phyloP scores from a whole-genome alignment of 345 rosid genomes.

The Gossypium stocksii region DNA sequence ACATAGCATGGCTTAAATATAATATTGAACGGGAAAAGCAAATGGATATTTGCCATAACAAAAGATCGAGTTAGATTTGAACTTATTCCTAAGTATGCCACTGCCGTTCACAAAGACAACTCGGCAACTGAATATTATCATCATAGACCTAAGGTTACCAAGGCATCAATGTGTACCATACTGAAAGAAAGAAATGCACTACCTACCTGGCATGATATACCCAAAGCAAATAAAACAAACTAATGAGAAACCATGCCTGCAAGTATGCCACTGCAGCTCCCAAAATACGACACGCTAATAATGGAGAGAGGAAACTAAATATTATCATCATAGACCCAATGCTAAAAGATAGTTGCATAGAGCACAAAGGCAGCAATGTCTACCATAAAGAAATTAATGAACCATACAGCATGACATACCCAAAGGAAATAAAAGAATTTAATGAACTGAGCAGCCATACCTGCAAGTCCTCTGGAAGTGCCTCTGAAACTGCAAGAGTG shows the following conservation, averaged over 20 bases:
- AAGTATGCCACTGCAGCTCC: neutral
- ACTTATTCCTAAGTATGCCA: neutral
- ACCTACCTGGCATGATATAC: no score
- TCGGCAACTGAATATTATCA: no score
- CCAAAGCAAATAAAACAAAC: no score
- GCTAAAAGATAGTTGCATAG: neutral
- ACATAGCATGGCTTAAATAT: neutral
- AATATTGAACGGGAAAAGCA: neutral
- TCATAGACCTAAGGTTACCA: no score
- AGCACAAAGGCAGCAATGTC: neutral
- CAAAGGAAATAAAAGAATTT: neutral
- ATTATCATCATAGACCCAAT: neutral
- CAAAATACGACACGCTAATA: neutral
- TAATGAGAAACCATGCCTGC: no score
- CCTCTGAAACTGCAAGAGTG: conserved; percentile 70
- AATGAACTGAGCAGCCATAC: conserved; percentile 22
- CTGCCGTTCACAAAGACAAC: neutral
- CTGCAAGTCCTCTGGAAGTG: conserved; percentile 68
- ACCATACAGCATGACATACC: neutral
- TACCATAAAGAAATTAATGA: neutral
- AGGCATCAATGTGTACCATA: no score
- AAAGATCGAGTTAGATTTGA: neutral
- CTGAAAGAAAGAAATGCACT: no score
- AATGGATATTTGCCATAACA: neutral
- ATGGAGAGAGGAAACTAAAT: neutral